Evolutionary conservation across 805 yeast species (phyloP).

Genomic region (Lachancea dasiensis): DNA sequence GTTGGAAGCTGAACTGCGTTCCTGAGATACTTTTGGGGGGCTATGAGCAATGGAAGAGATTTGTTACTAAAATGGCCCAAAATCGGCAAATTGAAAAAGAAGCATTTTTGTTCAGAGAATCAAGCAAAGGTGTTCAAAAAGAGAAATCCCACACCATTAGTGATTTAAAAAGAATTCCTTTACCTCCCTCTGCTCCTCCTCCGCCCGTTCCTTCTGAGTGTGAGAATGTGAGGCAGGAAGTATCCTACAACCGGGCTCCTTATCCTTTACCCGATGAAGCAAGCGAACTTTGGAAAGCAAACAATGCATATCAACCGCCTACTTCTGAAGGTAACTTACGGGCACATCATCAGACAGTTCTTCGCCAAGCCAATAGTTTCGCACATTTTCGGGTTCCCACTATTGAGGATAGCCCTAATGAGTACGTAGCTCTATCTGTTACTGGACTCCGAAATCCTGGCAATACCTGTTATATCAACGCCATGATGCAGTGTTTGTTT

Average conservation of each 20-base stretch:
- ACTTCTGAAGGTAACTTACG: not conserved
- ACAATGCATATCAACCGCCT: not conserved
- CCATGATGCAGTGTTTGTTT: conserved; percentile 65
- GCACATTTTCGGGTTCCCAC: conserved; percentile 29
- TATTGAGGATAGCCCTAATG: conserved; percentile 33
- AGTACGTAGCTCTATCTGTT: conserved; percentile 41
- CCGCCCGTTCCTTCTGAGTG: conserved; percentile 3
- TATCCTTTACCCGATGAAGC: conserved; percentile 7
- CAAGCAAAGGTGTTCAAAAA: conserved; percentile 1
- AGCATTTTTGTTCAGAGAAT: conserved; percentile 15
- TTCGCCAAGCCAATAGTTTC: not conserved
- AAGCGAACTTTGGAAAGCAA: not conserved
- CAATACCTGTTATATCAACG: conserved; percentile 70
- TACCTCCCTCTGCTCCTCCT: conserved; percentile 22
- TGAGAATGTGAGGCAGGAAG: not conserved
- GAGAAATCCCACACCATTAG: conserved; percentile 21
- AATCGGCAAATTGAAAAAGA: conserved; percentile 22
- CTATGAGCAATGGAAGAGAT: conserved; percentile 38
- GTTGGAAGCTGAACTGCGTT: conserved; percentile 14
- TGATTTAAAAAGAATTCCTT: conserved; percentile 28
- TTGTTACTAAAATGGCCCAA: conserved; percentile 27
- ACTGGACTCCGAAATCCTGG: conserved; percentile 66
- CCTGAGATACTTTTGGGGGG: conserved; percentile 40
- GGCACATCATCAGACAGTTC: not conserved
- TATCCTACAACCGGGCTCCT: conserved; percentile 3